Percentiles rank a stretch among this genome's conserved stretches.
Conservation (phyloP, 441 rosid genomes). For the Croton laevigatus region DNA sequence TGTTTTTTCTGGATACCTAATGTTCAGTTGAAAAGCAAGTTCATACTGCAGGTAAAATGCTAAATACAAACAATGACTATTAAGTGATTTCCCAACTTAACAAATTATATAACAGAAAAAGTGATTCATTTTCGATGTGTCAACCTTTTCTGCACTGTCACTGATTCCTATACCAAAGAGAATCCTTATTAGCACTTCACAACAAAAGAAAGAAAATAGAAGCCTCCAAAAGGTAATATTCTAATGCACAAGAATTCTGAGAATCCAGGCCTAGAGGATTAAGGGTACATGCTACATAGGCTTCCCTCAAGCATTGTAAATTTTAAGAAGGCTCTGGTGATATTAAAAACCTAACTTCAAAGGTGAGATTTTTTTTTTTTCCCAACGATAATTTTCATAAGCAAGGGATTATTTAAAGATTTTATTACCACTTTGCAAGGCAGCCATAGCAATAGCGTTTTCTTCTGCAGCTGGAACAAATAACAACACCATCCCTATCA, state of each 20-base stretch:
- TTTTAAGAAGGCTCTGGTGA: background rate
- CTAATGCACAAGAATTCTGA: background rate
- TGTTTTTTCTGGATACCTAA: constrained; percentile 51
- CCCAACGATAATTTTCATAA: background rate
- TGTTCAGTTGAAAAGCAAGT: constrained; percentile 17
- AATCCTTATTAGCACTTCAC: background rate
- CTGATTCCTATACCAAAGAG: background rate
- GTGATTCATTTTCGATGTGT: constrained; percentile 4
- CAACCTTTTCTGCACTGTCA: background rate
- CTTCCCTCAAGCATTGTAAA: background rate
- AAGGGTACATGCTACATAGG: background rate
- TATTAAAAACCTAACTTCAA: background rate
- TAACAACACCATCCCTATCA: constrained; percentile 50
- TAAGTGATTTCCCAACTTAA: background rate
- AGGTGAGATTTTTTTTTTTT: background rate
- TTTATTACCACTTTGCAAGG: constrained; percentile 47
- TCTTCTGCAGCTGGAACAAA: constrained; percentile 46
- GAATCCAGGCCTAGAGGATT: background rate
- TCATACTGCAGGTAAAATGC: background rate
- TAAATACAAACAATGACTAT: background rate
- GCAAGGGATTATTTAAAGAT: constrained; percentile 16
- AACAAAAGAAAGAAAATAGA: constrained; percentile 1
- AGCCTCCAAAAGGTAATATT: background rate
- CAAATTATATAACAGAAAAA: background rate
- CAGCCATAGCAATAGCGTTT: constrained; percentile 67